phyloP scores from a whole-genome alignment of 2,329 filamentous ascomycete genomes.

The Myriangium duriaei region DNA sequence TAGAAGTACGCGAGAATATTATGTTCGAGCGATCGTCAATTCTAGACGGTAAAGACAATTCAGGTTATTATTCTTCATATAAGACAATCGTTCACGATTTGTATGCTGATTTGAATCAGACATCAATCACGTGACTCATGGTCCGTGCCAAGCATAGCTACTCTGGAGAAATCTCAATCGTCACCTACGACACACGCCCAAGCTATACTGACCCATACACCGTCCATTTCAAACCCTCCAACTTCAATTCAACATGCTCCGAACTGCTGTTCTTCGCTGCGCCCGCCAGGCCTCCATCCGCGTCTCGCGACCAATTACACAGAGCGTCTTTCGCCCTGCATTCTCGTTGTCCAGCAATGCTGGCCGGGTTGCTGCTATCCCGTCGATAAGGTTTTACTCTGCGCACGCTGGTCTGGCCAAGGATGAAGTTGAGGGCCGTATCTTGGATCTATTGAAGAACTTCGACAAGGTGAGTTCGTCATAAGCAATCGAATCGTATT shows the following conservation, averaged over 20 bases:
- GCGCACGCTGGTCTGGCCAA: slow-evolving; percentile 65
- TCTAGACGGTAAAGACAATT: not conserved
- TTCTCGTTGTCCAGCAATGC: slow-evolving; percentile 39
- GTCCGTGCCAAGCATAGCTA: slow-evolving; percentile 5
- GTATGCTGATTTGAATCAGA: too few relatives aligned
- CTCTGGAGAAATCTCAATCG: slow-evolving; percentile 10
- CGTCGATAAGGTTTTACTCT: slow-evolving; percentile 73
- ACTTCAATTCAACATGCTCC: slow-evolving; percentile 58
- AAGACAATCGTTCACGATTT: too few relatives aligned
- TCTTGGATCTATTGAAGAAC: slow-evolving; percentile 83
- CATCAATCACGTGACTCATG: slow-evolving; percentile 3
- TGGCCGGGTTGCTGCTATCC: slow-evolving; percentile 50
- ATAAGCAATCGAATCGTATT: slow-evolving; percentile 1
- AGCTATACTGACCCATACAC: not conserved
- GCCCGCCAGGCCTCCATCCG: slow-evolving; percentile 41
- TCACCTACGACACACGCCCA: not conserved
- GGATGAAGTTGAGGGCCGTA: slow-evolving; percentile 79
- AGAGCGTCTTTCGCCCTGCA: slow-evolving; percentile 45
- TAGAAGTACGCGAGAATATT: too few relatives aligned
- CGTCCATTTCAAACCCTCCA: slow-evolving; percentile 10
- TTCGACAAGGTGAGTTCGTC: slow-evolving; percentile 75
- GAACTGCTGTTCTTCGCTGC: slow-evolving; percentile 71
- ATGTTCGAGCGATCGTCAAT: not conserved
- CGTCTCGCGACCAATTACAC: slow-evolving; percentile 35
- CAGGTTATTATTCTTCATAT: too few relatives aligned